phyloP scores from a whole-genome alignment of 305 asterid species.

The Plantago coronopus region DNA sequence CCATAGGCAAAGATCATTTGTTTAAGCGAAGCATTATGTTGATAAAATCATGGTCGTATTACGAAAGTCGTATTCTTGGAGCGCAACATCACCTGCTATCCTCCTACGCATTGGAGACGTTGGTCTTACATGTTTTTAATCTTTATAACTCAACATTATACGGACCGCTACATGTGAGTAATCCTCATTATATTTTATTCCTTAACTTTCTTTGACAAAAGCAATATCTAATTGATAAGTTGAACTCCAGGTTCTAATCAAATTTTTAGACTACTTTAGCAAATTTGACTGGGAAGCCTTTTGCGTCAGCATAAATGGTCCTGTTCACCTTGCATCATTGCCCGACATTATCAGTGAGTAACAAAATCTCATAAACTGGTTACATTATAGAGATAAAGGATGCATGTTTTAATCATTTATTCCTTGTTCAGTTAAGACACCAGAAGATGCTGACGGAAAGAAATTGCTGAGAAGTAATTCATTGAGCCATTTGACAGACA shows the following conservation, averaged over 20 bases:
- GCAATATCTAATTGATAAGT: constrained; percentile 19
- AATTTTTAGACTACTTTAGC: constrained; percentile 76
- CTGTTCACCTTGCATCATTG: constrained; percentile 54
- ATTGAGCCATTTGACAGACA: constrained; percentile 39
- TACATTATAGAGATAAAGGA: background rate
- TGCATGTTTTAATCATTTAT: background rate
- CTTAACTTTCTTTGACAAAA: constrained; percentile 24
- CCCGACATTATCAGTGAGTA: constrained; percentile 61
- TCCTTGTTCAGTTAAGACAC: constrained; percentile 51
- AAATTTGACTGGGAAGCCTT: constrained; percentile 75
- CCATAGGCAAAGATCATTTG: constrained; percentile 67
- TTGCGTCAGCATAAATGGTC: constrained; percentile 64
- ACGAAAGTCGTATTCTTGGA: constrained; percentile 86
- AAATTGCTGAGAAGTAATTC: constrained; percentile 58
- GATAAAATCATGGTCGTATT: constrained; percentile 84
- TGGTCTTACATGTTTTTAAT: constrained; percentile 77
- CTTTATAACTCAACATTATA: constrained; percentile 55
- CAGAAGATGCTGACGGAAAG: constrained; percentile 44
- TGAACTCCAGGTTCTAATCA: constrained; percentile 58
- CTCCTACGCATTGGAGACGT: constrained; percentile 80
- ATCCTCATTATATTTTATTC: constrained; percentile 16
- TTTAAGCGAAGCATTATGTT: constrained; percentile 77
- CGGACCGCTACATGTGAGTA: constrained; percentile 80
- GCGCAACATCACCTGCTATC: constrained; percentile 77
- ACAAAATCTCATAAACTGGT: constrained; percentile 4